phyloP scores from a whole-genome alignment of 352 stramenopile species.

The Globisporangium polare region DNA sequence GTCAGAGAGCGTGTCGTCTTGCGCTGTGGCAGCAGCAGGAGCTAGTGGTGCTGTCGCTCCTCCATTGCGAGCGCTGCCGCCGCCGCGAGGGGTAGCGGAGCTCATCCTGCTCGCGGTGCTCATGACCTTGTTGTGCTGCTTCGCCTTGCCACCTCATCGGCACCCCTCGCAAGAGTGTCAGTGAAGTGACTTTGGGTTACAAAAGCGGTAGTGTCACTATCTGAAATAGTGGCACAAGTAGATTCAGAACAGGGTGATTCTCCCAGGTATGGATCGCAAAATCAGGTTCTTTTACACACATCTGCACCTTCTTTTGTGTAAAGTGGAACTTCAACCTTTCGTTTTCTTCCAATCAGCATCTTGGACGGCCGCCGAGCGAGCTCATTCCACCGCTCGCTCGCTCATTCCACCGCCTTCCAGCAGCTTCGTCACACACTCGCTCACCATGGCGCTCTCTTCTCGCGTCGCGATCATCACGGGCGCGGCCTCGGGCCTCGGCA shows the following conservation, averaged over 20 bases:
- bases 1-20: background rate
- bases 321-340: background rate
- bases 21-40: too few species aligned
- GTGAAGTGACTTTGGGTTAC: background rate
- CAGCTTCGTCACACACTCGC: background rate
- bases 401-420: background rate
- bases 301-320: background rate
- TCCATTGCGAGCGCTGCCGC: background rate
- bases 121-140: background rate
- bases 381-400: background rate
- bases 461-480: constrained; percentile 91
- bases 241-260: background rate
- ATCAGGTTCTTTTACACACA: background rate
- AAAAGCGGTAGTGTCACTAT: background rate
- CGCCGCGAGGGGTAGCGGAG: background rate
- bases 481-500: constrained; percentile 91
- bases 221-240: constrained; percentile 1
- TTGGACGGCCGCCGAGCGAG: too few species aligned
- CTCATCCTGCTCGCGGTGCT: background rate
- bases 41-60: background rate
- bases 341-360: constrained; percentile 8
- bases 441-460: constrained; percentile 50
- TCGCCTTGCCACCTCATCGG: constrained; percentile 3
- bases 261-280: background rate
- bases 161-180: background rate